Evolutionary conservation across 1,284 basidiomycete species (phyloP), one percentile per base, ranked within the genome.

Genomic region (Athelia sp.): DNA sequence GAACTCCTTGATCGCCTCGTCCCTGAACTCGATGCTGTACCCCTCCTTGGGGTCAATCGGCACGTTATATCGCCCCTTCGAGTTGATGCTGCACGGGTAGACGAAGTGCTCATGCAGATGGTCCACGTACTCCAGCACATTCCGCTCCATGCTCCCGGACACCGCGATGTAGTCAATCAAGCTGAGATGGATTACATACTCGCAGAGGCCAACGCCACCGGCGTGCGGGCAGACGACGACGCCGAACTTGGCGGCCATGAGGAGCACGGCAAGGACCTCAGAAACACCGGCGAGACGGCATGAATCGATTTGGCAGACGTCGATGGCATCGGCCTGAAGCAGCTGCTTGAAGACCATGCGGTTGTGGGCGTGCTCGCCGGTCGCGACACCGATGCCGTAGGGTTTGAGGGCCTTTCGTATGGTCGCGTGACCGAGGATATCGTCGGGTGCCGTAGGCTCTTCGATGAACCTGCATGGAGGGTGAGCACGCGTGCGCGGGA

Each of bases 321-420:
- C 93, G 62, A 98, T 93, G 14, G 93, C 93, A 46, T 93, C 84
- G 1, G 93, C 89, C 65, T 96, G 93, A 11, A 98, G 75, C 14
- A 98, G 78, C 66, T 98, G 94, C 73, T 98, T 98, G 81, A 98
- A 98, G n/a, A 91, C 81, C 80, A 97, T 95, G 52, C 91, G 81
- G 69, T 96, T 97, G 68, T 96, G 94, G 2, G 91, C 93, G 63
- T 98, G 94, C 68, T 98, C 94, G 46, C 94, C 95, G 0, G 94
- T 98, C 1, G 95, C 94, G 43, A 98, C 95, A 46, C 93, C 92
- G 56, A 98, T 94, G 1, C 86, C 86, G 62, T 88, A 70, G 11
- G 87, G 88, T 64, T 87, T 87, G 52, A 96, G 76, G 2, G 80
- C 88, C 56, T 81, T 84, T 53, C 91, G 86, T 51, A 93, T 85